A percentile compares a stretch with the other conserved stretches of the same genome.
These are phyloP conservation scores for Saccharomyces hybrid DNA, from an alignment of 1,139 yeast species.

Conservation along the genomic window DNA sequence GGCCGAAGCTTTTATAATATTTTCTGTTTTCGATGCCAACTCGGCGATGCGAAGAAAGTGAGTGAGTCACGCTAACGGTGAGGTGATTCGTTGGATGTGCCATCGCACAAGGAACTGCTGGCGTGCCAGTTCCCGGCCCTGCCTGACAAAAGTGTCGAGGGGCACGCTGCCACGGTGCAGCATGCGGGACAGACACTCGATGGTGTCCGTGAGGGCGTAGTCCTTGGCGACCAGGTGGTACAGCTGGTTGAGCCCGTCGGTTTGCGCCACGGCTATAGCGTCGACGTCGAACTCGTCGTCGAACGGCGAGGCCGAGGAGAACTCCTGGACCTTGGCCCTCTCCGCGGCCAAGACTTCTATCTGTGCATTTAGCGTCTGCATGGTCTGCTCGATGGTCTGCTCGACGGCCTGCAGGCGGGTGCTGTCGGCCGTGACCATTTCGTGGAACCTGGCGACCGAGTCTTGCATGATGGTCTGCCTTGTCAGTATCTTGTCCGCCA, in stretches of 20 bases:
- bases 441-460: neutral
- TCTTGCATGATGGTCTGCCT: neutral
- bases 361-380: conserved; percentile 4
- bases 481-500: neutral
- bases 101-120: conserved; percentile 55
- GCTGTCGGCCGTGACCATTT: neutral
- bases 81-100: conserved; percentile 35
- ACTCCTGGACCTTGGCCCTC: conserved; percentile 3
- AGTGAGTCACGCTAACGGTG: conserved; percentile 3
- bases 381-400: neutral
- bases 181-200: conserved; percentile 52
- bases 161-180: conserved; percentile 39
- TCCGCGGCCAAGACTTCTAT: conserved; percentile 5
- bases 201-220: conserved; percentile 60
- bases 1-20: neutral
- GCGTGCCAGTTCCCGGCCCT: conserved; percentile 60
- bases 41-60: conserved; percentile 1
- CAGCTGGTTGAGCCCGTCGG: conserved; percentile 39
- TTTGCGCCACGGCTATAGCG: conserved; percentile 7
- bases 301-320: conserved; percentile 3
- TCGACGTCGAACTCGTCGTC: conserved; percentile 3
- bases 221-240: conserved; percentile 61
- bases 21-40: neutral
- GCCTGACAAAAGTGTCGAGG: conserved; percentile 30
- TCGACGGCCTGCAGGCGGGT: neutral